These are phyloP conservation scores for Cinnamomum micranthum DNA, from an alignment of 164 flowering plant genomes.

Conservation along the genomic window DNA sequence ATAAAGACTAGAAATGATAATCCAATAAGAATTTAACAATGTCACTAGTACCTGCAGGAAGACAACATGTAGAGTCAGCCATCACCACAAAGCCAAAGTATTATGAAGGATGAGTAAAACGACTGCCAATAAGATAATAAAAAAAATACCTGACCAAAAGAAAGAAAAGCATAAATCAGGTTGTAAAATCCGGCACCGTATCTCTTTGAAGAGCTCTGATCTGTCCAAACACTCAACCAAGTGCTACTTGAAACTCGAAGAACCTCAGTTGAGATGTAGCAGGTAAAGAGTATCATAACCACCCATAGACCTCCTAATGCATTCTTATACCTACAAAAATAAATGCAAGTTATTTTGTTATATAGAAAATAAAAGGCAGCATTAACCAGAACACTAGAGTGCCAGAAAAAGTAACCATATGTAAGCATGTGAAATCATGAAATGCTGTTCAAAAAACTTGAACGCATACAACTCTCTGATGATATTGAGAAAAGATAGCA, in stretches of 20 bases:
- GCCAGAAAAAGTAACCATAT: too few relatives aligned
- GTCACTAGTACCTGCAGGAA: slow-evolving; percentile 71
- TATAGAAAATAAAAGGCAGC: neutral
- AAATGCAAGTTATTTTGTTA: neutral
- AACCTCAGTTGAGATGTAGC: slow-evolving; percentile 69
- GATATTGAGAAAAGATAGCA: neutral
- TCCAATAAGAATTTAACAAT: slow-evolving; percentile 85
- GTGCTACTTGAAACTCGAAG: slow-evolving; percentile 90
- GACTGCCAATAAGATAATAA: too few relatives aligned
- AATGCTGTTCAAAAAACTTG: too few relatives aligned
- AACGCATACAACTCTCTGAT: too few relatives aligned
- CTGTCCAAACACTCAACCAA: slow-evolving; percentile 96
- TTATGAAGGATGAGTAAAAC: neutral
- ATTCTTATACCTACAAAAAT: slow-evolving; percentile 67
- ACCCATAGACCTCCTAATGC: slow-evolving; percentile 94
- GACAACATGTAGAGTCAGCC: slow-evolving; percentile 1
- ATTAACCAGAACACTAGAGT: neutral
- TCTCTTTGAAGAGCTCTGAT: slow-evolving; percentile 40
- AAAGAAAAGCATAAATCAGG: slow-evolving; percentile 64
- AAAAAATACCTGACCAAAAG: slow-evolving; percentile 70
- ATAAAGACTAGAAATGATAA: slow-evolving; percentile 84
- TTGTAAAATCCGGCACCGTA: slow-evolving; percentile 69
- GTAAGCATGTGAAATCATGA: too few relatives aligned
- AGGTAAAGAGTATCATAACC: slow-evolving; percentile 59
- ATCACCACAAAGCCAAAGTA: slow-evolving; percentile 1